Evolutionary conservation across 805 yeast genomes (phyloP).

Genomic region (Schwanniomyces pseudopolymorphus): DNA sequence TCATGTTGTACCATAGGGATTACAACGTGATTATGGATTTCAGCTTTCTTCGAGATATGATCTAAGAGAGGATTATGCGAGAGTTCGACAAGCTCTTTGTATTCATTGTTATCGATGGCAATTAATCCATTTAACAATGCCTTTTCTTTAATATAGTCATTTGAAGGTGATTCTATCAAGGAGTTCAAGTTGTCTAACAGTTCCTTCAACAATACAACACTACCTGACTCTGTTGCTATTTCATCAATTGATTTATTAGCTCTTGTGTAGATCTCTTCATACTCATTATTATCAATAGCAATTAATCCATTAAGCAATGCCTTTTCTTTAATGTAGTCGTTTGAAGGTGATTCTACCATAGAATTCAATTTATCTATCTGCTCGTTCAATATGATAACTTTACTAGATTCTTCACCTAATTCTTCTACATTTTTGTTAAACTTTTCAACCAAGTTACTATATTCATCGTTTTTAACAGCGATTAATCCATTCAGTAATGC

Average conservation of each 20-base stretch:
- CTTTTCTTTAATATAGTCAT: slow-evolving; percentile 20
- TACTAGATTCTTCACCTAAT: slow-evolving; percentile 4
- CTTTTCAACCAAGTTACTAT: slow-evolving; percentile 1
- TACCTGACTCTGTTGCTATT: slow-evolving; percentile 9
- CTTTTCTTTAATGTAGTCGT: slow-evolving; percentile 9
- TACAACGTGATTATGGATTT: slow-evolving; percentile 14
- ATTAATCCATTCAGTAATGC: slow-evolving; percentile 10
- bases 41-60: slow-evolving; percentile 21
- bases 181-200: slow-evolving; percentile 8
- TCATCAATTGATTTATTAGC: background rate
- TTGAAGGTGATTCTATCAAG: slow-evolving; percentile 12
- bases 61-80: slow-evolving; percentile 22
- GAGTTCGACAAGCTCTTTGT: slow-evolving; percentile 15
- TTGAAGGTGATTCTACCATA: slow-evolving; percentile 16
- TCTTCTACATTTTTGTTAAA: background rate
- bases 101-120: slow-evolving; percentile 11
- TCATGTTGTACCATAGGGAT: slow-evolving; percentile 14
- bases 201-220: background rate
- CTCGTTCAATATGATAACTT: background rate
- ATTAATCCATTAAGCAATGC: slow-evolving; percentile 9
- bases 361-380: background rate
- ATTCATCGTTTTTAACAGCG: slow-evolving; percentile 4
- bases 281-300: slow-evolving; percentile 4
- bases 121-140: slow-evolving; percentile 13
- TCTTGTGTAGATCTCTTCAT: slow-evolving; percentile 1